Evolutionary conservation across 768 basidiomycete species (phyloP), one percentile per base, ranked within the genome.

Genomic region (Rhodotorula kratochvilovae): DNA sequence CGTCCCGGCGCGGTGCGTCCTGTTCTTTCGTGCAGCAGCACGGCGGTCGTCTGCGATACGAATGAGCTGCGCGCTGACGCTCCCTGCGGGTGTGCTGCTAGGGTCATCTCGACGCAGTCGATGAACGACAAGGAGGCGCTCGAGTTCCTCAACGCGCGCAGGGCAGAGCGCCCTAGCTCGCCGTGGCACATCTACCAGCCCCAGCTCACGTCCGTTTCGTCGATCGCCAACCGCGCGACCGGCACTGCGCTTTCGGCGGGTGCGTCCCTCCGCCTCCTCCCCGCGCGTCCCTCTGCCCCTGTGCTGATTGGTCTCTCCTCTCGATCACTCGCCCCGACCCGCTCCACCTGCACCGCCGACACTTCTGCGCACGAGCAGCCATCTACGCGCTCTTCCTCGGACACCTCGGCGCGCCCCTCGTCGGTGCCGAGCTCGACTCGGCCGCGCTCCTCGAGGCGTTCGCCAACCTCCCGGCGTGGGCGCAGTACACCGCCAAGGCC

Each of bases 101-200:
- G 79, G 36, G 68, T 75, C 46, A 70, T 80, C 51, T 71, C 80
- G 43, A 81, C 81, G 16, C 67, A 81, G 63, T n/a, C 73, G 25
- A 61, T 82, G 54, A 73, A 77, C 15, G 42, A 73, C 19, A 57
- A 68, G 39, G 79, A 82, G 67, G 78, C 77, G 66, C 67, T 79
- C 45, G 84, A 83, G 8, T 89, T 92, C 73, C 84, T 97, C 77
- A 95, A 98, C 84, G 81, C 85, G 75, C 94, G 98, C 81, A 90
- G 96, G 74, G 82, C 91, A 61, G 83, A 84, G 60, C 89, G 96
- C n/a, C 95, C 96, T 27, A 90, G 85, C 72, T 90, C 89, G 77
- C 96, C 96, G 16, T 90, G 92, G 79, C 92, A 92, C 66, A 98
- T 99, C 82, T 99, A 99, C 83, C 61, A 94, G 79, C 90, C 89